Conservation (phyloP, 176 grass and related monocot species). For the Aechmea fasciata region DNA sequence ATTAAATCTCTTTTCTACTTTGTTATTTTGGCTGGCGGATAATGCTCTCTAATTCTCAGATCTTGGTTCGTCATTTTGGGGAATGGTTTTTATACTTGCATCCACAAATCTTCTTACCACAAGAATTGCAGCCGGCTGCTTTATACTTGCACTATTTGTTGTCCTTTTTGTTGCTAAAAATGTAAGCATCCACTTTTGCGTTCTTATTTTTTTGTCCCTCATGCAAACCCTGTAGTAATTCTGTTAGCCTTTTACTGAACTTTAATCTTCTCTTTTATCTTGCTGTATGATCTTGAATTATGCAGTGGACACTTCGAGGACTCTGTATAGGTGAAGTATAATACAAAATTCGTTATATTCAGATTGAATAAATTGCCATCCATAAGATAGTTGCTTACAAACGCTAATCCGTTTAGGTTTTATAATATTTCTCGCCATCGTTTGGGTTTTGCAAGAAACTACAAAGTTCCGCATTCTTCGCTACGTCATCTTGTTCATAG, state of each 20-base stretch:
- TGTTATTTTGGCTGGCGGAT: constrained; percentile 5
- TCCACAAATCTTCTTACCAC: constrained; percentile 84
- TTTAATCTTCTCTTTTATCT: constrained; percentile 13
- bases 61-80: constrained; percentile 99
- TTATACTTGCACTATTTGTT: constrained; percentile 76
- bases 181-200: constrained; percentile 33
- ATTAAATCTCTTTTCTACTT: constrained; percentile 4
- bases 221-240: background rate
- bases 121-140: constrained; percentile 81
- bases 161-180: constrained; percentile 94
- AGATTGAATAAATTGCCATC: background rate
- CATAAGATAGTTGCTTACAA: constrained; percentile 10
- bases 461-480: constrained; percentile 61
- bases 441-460: constrained; percentile 83
- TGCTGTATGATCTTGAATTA: constrained; percentile 8
- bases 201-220: constrained; percentile 9
- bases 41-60: constrained; percentile 36
- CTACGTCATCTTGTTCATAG: constrained; percentile 96
- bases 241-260: constrained; percentile 20
- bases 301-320: constrained; percentile 92
- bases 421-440: constrained; percentile 69
- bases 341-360: constrained; percentile 4
- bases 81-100: constrained; percentile 96
- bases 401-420: constrained; percentile 49
- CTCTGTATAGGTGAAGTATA: constrained; percentile 81